Conservation (phyloP, 2,329 filamentous ascomycete species). For the Cladosporium halotolerans region DNA sequence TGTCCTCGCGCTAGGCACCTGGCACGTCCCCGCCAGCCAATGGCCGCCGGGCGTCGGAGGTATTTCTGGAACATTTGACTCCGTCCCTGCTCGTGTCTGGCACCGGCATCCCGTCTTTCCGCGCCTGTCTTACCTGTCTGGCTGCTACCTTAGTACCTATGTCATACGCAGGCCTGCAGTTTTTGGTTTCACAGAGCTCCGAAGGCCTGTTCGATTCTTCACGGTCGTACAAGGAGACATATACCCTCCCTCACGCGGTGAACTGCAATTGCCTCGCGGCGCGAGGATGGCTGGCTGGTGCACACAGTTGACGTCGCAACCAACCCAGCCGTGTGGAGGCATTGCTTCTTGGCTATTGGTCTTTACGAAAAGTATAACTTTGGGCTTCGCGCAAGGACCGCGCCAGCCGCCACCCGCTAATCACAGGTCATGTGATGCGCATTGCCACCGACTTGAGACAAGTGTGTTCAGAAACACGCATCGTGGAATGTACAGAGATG, state of each 20-base stretch:
- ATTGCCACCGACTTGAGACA: no score
- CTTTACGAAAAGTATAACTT: neutral
- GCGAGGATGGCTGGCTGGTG: neutral
- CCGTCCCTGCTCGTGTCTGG: neutral
- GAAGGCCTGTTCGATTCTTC: no score
- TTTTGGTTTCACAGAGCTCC: no score
- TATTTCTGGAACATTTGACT: neutral
- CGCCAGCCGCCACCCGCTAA: neutral
- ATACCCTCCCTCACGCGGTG: no score
- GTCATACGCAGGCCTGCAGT: no score
- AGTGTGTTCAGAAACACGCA: no score
- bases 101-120: neutral
- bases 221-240: no score
- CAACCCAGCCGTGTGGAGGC: neutral
- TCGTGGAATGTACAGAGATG: no score
- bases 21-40: neutral
- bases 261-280: neutral
- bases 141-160: no score
- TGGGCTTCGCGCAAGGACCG: neutral
- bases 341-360: constrained; percentile 1
- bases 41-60: neutral
- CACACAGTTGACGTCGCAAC: neutral
- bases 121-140: no score
- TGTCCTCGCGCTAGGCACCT: no score
- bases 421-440: no score